Evolutionary conservation across 306 rosid species (phyloP).

Genomic region (Fragaria vesca): DNA sequence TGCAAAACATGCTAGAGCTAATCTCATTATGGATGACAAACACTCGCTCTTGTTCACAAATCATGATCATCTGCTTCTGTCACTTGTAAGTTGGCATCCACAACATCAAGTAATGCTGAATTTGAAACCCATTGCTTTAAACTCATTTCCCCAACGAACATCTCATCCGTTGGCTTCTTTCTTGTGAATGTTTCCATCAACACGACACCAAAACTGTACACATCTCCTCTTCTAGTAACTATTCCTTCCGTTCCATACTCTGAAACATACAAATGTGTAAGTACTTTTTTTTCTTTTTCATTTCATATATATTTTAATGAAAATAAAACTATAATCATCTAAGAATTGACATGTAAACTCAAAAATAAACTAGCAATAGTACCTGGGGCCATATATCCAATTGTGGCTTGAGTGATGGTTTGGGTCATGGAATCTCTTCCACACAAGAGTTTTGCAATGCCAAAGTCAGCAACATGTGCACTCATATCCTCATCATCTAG

Average conservation of each 20-base stretch:
- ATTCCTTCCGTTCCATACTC: conserved; percentile 20
- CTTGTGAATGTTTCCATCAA: conserved; percentile 19
- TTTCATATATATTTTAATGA: too few species aligned
- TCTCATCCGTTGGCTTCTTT: conserved; percentile 21
- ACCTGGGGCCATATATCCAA: conserved; percentile 55
- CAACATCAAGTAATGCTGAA: not conserved
- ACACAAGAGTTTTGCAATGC: conserved; percentile 38
- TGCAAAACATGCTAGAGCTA: conserved; percentile 7
- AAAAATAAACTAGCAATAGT: not conserved
- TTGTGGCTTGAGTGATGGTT: conserved; percentile 37
- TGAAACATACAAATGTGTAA: not conserved
- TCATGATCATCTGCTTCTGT: not conserved
- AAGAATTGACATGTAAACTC: too few species aligned
- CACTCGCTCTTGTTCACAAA: not conserved
- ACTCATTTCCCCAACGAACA: conserved; percentile 16
- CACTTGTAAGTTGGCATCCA: conserved; percentile 11
- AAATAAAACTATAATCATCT: too few species aligned
- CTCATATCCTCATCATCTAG: conserved; percentile 41
- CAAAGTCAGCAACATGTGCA: conserved; percentile 37
- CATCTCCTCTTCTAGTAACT: conserved; percentile 18
- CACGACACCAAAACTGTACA: conserved; percentile 25
- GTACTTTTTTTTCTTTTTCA: too few species aligned
- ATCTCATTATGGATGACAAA: not conserved
- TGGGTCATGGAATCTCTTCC: conserved; percentile 20
- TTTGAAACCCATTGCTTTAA: conserved; percentile 12